Evolutionary conservation across 805 yeast genomes (phyloP).

Genomic region (Wickerhamiella brachini): DNA sequence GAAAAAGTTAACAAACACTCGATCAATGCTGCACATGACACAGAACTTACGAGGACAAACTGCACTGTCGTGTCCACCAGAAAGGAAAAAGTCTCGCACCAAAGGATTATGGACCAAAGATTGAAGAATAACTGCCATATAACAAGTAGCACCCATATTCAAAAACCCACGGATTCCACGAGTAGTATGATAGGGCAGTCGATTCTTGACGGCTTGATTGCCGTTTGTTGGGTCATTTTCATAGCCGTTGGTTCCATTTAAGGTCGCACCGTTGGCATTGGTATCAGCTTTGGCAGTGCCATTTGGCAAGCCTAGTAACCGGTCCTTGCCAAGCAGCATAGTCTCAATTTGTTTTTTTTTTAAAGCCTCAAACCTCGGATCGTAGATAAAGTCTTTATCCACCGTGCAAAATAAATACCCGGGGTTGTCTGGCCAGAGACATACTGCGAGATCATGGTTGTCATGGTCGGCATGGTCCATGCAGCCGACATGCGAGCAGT

Average conservation of each 20-base stretch:
- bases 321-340: neutral
- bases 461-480: neutral
- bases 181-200: conserved; percentile 39
- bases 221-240: neutral
- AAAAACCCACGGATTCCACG: conserved; percentile 81
- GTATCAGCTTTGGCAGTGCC: neutral
- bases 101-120: conserved; percentile 83
- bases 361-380: neutral
- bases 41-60: conserved; percentile 34
- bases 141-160: conserved; percentile 95
- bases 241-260: neutral
- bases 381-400: neutral
- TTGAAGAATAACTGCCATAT: conserved; percentile 88
- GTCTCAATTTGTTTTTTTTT: neutral
- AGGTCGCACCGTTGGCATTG: neutral
- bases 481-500: conserved; percentile 1
- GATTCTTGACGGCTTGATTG: neutral
- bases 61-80: conserved; percentile 56
- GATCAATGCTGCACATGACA: conserved; percentile 74
- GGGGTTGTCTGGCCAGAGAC: neutral
- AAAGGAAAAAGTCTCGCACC: conserved; percentile 60
- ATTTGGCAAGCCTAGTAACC: neutral
- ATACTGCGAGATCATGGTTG: neutral
- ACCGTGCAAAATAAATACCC: neutral
- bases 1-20: conserved; percentile 60